Evolutionary conservation across 805 yeast genomes (phyloP).

Genomic region (Candida qinlingensis): DNA sequence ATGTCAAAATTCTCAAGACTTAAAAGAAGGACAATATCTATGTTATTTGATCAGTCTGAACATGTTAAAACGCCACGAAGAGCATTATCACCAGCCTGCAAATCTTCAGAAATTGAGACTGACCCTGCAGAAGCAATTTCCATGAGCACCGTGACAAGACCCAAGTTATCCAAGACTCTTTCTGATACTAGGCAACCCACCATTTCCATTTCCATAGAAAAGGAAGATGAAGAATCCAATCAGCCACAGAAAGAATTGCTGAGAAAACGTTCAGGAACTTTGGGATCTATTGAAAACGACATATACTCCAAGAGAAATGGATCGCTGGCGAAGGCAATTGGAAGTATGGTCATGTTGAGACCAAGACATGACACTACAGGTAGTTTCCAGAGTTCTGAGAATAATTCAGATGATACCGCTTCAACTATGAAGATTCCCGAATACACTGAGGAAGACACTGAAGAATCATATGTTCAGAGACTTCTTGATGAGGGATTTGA

Average conservation of each 20-base stretch:
- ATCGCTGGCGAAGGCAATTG: conserved; percentile 33
- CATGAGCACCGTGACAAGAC: no score
- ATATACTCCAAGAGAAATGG: conserved; percentile 29
- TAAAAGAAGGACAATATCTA: conserved; percentile 14
- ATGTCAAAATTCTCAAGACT: conserved; percentile 12
- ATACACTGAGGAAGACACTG: conserved; percentile 24
- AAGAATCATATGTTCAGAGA: conserved; percentile 23
- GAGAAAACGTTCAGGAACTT: conserved; percentile 22
- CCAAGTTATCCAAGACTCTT: no score
- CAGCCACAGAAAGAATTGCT: conserved; percentile 10
- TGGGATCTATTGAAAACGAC: conserved; percentile 23
- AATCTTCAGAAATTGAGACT: background rate
- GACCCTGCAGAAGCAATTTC: background rate
- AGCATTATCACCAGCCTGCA: background rate
- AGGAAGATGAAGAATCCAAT: background rate
- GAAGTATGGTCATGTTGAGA: conserved; percentile 31
- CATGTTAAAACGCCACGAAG: background rate
- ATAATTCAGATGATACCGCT: conserved; percentile 4
- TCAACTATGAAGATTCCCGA: conserved; percentile 23
- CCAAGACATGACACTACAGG: conserved; percentile 16
- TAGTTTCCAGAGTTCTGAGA: conserved; percentile 10
- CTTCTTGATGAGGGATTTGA: conserved; percentile 26
- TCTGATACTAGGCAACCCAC: conserved; percentile 13
- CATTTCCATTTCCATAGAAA: background rate
- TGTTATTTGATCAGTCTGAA: conserved; percentile 17